A percentile compares a stretch with the other conserved stretches of the same genome.
These are phyloP conservation scores for Tilletia caries DNA, from an alignment of 1,284 basidiomycete species.

Conservation along the genomic window DNA sequence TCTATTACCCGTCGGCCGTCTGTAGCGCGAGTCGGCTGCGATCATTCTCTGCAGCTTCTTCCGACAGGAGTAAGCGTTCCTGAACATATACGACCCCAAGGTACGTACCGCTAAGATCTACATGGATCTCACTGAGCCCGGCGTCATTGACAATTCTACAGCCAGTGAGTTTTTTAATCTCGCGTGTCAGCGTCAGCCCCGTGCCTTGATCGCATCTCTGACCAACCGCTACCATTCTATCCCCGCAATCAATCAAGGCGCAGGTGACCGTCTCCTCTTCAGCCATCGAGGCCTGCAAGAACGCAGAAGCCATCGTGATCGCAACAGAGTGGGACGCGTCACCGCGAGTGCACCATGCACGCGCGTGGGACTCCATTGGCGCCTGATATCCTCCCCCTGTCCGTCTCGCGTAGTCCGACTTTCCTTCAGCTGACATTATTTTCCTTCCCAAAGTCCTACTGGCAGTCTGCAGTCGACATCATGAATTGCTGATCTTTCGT, in stretches of 20 bases:
- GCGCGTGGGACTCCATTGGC: too few relatives aligned
- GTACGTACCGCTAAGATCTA: conserved; percentile 59
- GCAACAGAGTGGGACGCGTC: conserved; percentile 74
- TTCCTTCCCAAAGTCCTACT: too few relatives aligned
- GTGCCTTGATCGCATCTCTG: conserved; percentile 8
- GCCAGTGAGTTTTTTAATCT: conserved; percentile 68
- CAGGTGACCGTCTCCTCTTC: conserved; percentile 74
- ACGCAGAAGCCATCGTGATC: conserved; percentile 87
- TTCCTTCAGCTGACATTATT: too few relatives aligned
- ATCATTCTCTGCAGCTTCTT: conserved; percentile 94
- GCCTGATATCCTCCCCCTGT: too few relatives aligned
- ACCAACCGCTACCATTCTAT: background rate
- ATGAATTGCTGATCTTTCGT: too few relatives aligned
- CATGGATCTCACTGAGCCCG: conserved; percentile 60
- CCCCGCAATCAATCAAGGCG: conserved; percentile 68
- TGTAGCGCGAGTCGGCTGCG: conserved; percentile 86
- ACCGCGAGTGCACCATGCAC: too few relatives aligned
- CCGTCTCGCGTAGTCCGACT: too few relatives aligned
- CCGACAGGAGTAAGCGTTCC: conserved; percentile 77
- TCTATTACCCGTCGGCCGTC: too few relatives aligned
- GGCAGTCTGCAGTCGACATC: too few relatives aligned
- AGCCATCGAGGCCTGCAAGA: conserved; percentile 80
- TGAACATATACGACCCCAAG: conserved; percentile 91
- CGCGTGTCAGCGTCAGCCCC: too few relatives aligned
- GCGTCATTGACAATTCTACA: conserved; percentile 59